Evolutionary conservation across 2,329 filamentous ascomycete species (phyloP), one percentile per base, ranked within the genome.

Genomic region (Trichoderma sp.): DNA sequence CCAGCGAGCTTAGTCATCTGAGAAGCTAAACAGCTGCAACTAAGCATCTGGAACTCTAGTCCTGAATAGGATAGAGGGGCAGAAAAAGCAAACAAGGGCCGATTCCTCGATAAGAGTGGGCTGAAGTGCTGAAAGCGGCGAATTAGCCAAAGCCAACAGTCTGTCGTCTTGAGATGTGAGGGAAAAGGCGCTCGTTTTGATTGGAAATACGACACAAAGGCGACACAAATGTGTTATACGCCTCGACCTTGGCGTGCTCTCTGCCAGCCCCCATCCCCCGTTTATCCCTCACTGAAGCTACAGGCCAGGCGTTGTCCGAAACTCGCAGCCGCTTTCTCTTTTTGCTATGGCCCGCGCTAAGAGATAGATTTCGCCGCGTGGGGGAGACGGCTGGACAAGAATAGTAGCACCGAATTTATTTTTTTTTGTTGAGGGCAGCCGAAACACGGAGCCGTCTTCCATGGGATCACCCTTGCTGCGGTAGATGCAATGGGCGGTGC

Each of bases 381-480:
- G 64, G 64, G 64, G 40, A 43, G 40, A 66, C 13, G 55, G 31
- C 64, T 67, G 11, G 55, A 56, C 31, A 1, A 55, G n/a, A 37
- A 37, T n/a, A 52, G 61, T 64, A 64, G 49, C 61, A 63, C 61
- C 61, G 33, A 55, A 52, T 58, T 52, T 49, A 29, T 40, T 59
- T 67, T 67, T 66, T 67, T 66, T 66, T 67, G 64, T 67, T 67
- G 64, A 67, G 64, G 35, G 24, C 40, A 58, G 64, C 64, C 64
- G 64, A 67, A 67, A 59, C 64, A 67, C 64, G 64, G 64, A 67
- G 64, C 40, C 19, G 8, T 67, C 21, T 11, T 21, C n/a, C 14
- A 21, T 19, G 21, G 40, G 16, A 43, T 43, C 40, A 43, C 53
- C 53, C 37, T 57, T 35, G 63, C 33, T 27, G 57, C n/a, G 47